phyloP scores from a whole-genome alignment of 345 rosid genomes.

The Corchorus capsularis region DNA sequence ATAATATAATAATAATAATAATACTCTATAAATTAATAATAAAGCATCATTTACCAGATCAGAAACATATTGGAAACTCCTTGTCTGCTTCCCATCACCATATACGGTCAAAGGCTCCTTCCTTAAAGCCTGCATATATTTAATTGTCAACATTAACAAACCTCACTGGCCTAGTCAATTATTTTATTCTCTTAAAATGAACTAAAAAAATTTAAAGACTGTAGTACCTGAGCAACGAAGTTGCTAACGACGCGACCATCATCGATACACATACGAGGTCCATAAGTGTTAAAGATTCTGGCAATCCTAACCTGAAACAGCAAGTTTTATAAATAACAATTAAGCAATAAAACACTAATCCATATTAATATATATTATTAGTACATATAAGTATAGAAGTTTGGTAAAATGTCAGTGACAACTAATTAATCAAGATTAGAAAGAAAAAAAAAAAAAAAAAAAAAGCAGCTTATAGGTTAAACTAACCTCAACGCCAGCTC shows the following conservation, averaged over 20 bases:
- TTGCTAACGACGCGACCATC: constrained; percentile 99
- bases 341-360: background rate
- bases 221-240: constrained; percentile 88
- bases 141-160: background rate
- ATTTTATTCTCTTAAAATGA: background rate
- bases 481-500: constrained; percentile 85
- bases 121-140: constrained; percentile 76
- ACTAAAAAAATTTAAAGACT: background rate
- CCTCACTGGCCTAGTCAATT: background rate
- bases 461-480: background rate
- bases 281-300: constrained; percentile 90
- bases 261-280: constrained; percentile 98
- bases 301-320: constrained; percentile 87
- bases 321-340: background rate
- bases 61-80: constrained; percentile 98
- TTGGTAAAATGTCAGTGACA: background rate
- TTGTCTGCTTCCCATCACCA: constrained; percentile 99
- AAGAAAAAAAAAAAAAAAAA: background rate
- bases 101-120: constrained; percentile 97
- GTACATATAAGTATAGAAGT: background rate
- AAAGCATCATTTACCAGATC: constrained; percentile 61
- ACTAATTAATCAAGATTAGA: background rate
- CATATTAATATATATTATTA: background rate
- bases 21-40: background rate
- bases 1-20: too few relatives aligned